Evolutionary conservation across 176 grass and related monocot species (phyloP), one percentile per base, ranked within the genome.

Genomic region (Alloteropsis semialata): DNA sequence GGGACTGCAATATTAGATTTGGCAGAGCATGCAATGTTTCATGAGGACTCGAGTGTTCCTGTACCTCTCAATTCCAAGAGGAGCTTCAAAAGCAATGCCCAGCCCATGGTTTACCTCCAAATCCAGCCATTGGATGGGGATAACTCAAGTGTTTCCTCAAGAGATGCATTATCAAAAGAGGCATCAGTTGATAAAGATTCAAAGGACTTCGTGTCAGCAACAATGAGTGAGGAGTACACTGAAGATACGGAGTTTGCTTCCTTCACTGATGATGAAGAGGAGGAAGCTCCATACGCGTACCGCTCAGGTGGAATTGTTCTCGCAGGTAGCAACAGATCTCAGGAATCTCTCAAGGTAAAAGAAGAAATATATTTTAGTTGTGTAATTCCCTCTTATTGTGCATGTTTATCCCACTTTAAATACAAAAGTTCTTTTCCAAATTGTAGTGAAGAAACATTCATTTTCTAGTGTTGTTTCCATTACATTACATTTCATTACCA

Each of bases 261-360:
- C 72, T 95, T 98, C 27, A 91, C 96, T 60, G 96, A 98, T 92
- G 96, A 97, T 49, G 94, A 93, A 22, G 79, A 88, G 1, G 90
- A 92, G 21, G 65, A 82, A 81, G 56, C 81, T 84, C 69, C 82
- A 53, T 91, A 77, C 32, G 72, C 75, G 15, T 87, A 90, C 69
- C 39, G 63, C 74, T 18, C 77, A 3, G 80, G 76, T 77, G 82
- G 56, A 38, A 94, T 60, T 85, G 81, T 48, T 48, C 85, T n/a
- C 69, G 74, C 68, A 43, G 64, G 37, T 67, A 87, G 78, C 32
- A 33, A 63, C 67, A 84, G 57, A 82, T 68, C 56, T 65, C 59
- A 90, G 44, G 84, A 89, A 17, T 81, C 51, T 77, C 33, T 79
- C 60, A 82, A 94, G 92, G 92, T 94, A 92, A 74, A 73, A 73